Percentiles rank a stretch among this genome's conserved stretches.
Evolutionary conservation across 495 filamentous ascomycete genomes (phyloP).

Genomic region (Penicilliopsis zonata): DNA sequence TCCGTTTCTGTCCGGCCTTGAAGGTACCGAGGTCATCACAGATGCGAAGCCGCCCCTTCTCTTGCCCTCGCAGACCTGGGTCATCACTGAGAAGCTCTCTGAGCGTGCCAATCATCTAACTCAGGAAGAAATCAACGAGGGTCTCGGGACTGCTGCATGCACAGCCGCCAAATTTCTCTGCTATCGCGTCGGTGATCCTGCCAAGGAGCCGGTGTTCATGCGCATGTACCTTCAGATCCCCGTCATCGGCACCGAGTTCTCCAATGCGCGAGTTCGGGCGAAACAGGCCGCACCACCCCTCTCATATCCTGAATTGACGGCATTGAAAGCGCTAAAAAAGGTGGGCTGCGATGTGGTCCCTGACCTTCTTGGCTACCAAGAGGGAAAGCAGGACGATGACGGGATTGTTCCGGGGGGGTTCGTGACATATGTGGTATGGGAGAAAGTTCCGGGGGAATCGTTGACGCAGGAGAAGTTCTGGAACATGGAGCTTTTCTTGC

Average conservation of each 20-base stretch:
- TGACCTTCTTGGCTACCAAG: slow-evolving; percentile 3
- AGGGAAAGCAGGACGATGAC: slow-evolving; percentile 2
- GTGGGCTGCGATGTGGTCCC: slow-evolving; percentile 1
- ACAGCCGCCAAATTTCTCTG: neutral
- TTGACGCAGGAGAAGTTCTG: slow-evolving; percentile 5
- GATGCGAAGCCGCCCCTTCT: neutral
- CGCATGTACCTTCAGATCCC: slow-evolving; percentile 8
- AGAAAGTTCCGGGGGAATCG: slow-evolving; percentile 6
- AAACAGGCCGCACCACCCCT: slow-evolving; percentile 2
- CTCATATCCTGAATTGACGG: neutral
- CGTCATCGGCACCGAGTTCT: slow-evolving; percentile 4
- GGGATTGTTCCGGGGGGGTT: slow-evolving; percentile 5
- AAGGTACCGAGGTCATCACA: neutral
- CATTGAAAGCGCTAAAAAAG: neutral
- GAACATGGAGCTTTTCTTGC: slow-evolving; percentile 1
- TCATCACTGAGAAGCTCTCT: neutral
- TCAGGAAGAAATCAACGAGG: neutral
- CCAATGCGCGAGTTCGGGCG: slow-evolving; percentile 1
- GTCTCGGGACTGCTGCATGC: neutral
- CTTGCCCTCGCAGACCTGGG: neutral
- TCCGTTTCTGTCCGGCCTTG: neutral
- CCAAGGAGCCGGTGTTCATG: slow-evolving; percentile 4
- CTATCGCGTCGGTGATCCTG: neutral
- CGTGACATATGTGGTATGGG: slow-evolving; percentile 3
- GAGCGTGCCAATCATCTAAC: neutral